These are phyloP conservation scores for Solanum megistacrolobum DNA, from an alignment of 257 asterid species.

Conservation along the genomic window DNA sequence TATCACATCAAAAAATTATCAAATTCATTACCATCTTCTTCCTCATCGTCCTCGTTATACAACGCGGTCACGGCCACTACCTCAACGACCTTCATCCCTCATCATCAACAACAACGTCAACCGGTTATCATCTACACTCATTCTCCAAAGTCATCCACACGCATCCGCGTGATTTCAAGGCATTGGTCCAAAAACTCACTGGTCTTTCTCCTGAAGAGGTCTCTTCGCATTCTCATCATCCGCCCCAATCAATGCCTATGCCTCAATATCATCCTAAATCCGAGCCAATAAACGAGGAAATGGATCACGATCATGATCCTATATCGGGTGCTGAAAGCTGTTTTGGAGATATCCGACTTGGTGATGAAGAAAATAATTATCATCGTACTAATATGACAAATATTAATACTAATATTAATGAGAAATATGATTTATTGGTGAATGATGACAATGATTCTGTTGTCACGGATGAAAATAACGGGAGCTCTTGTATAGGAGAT, in stretches of 20 bases:
- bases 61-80: neutral
- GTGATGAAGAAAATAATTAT: neutral
- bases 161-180: slow-evolving; percentile 25
- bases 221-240: neutral
- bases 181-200: slow-evolving; percentile 30
- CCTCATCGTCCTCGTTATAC: neutral
- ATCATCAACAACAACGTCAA: slow-evolving; percentile 1
- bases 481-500: slow-evolving; percentile 2
- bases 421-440: neutral
- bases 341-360: neutral
- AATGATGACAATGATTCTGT: slow-evolving; percentile 19
- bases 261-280: neutral
- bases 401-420: neutral
- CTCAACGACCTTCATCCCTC: neutral
- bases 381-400: neutral
- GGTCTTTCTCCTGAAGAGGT: slow-evolving; percentile 1
- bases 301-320: neutral
- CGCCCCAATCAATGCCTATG: neutral
- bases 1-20: slow-evolving; percentile 12
- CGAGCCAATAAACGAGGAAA: neutral
- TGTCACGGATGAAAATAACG: slow-evolving; percentile 12
- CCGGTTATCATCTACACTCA: slow-evolving; percentile 32
- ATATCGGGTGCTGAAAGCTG: neutral
- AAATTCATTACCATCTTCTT: neutral
- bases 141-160: slow-evolving; percentile 31